Percentiles rank a stretch among this genome's conserved stretches.
These are phyloP conservation scores for Leccinum incarnatum DNA, from an alignment of 768 basidiomycete genomes.

Conservation along the genomic window DNA sequence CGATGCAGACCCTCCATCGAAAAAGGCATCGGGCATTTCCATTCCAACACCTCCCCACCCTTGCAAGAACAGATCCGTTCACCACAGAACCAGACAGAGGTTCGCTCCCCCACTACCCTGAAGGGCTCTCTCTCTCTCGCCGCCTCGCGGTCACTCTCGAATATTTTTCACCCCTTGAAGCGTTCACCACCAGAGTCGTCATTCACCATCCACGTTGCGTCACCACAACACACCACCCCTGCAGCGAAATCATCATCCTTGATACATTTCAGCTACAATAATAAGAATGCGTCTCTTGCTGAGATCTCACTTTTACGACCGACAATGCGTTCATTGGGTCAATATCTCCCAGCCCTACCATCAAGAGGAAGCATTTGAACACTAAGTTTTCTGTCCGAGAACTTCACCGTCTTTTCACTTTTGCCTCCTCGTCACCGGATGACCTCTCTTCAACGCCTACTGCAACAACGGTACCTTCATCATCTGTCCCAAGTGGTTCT, in stretches of 20 bases:
- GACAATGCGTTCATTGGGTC: conserved; percentile 22
- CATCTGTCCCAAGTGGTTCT: neutral
- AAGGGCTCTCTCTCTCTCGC: conserved; percentile 27
- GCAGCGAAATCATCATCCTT: conserved; percentile 10
- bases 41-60: conserved; percentile 72
- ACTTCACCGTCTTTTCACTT: conserved; percentile 34
- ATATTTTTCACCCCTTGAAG: conserved; percentile 23
- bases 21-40: conserved; percentile 54
- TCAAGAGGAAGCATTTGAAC: conserved; percentile 21
- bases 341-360: conserved; percentile 36
- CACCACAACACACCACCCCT: neutral
- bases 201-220: conserved; percentile 23
- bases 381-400: conserved; percentile 37
- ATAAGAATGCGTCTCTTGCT: conserved; percentile 25
- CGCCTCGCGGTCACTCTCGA: conserved; percentile 33
- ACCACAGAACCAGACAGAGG: conserved; percentile 13
- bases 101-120: conserved; percentile 15
- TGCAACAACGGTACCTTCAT: neutral
- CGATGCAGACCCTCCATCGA: conserved; percentile 19
- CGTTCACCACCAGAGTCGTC: conserved; percentile 28
- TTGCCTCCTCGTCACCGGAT: conserved; percentile 24
- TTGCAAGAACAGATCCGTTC: conserved; percentile 26
- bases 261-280: conserved; percentile 14
- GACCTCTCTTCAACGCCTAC: conserved; percentile 5
- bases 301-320: conserved; percentile 11